Percentiles rank a stretch among this genome's conserved stretches.
These are phyloP conservation scores for Mucuna pruriens DNA, from an alignment of 306 rosid species.

Conservation along the genomic window DNA sequence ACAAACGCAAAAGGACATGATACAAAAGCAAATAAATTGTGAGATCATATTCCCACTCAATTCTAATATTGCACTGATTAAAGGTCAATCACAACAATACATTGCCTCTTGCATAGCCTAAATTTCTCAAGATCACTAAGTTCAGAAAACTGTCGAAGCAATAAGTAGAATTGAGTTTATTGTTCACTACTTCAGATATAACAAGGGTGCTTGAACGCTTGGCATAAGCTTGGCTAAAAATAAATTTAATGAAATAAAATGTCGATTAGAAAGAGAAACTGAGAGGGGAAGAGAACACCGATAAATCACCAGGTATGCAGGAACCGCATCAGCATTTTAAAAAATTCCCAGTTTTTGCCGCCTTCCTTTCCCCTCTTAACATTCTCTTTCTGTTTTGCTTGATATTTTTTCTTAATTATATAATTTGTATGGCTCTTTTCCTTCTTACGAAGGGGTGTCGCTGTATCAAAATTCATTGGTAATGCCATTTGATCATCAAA, in stretches of 20 bases:
- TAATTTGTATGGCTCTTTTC: background rate
- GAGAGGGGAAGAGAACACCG: background rate
- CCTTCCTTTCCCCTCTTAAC: background rate
- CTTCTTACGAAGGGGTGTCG: background rate
- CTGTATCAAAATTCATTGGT: background rate
- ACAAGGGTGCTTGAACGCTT: background rate
- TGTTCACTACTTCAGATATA: background rate
- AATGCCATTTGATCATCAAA: background rate
- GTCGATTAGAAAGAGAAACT: background rate
- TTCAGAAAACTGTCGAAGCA: background rate
- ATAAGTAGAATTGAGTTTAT: background rate
- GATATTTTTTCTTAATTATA: background rate
- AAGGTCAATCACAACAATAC: background rate
- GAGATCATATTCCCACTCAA: background rate
- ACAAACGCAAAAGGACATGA: background rate
- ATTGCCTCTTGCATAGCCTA: background rate
- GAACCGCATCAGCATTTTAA: background rate
- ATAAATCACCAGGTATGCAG: background rate
- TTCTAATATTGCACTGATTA: background rate
- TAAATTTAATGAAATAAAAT: background rate
- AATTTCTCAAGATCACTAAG: background rate
- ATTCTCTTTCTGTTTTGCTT: background rate
- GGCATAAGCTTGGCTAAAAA: background rate
- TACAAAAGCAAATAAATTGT: background rate
- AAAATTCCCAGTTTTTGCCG: background rate